A percentile compares a stretch with the other conserved stretches of the same genome.
These are phyloP conservation scores for Russula griseocarnosa DNA, from an alignment of 768 basidiomycete species.

Conservation along the genomic window DNA sequence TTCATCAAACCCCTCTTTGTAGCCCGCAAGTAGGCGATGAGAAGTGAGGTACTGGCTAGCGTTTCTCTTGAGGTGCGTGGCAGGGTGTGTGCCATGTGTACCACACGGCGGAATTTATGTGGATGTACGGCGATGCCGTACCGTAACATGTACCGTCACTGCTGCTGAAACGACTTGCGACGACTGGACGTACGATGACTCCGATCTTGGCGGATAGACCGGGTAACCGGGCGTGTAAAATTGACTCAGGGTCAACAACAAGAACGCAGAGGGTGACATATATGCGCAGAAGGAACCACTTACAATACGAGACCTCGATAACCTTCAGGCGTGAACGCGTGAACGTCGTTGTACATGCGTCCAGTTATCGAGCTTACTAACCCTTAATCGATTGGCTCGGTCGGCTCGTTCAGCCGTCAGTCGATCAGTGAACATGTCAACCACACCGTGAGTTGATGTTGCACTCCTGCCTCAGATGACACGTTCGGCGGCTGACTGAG, in stretches of 20 bases:
- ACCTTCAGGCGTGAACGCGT: too few species aligned
- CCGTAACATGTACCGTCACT: slow-evolving; percentile 50
- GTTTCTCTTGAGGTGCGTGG: not conserved
- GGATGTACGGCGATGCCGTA: not conserved
- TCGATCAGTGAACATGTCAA: too few species aligned
- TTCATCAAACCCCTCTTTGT: not conserved
- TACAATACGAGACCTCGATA: slow-evolving; percentile 31
- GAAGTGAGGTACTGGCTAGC: not conserved
- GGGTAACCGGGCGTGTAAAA: slow-evolving; percentile 34
- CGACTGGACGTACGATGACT: slow-evolving; percentile 76
- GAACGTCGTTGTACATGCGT: too few species aligned
- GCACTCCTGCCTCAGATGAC: too few species aligned
- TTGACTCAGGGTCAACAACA: slow-evolving; percentile 63
- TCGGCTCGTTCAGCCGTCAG: too few species aligned
- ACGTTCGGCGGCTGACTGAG: too few species aligned
- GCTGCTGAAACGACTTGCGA: slow-evolving; percentile 71
- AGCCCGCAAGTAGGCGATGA: too few species aligned
- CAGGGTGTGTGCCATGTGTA: not conserved
- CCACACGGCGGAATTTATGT: slow-evolving; percentile 62
- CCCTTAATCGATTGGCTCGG: too few species aligned
- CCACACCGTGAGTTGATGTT: too few species aligned
- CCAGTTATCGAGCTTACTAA: too few species aligned
- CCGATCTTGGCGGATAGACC: slow-evolving; percentile 66
- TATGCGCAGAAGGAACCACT: slow-evolving; percentile 51
- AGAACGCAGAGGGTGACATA: slow-evolving; percentile 57